Base-by-base conservation (phyloP, 495 filamentous ascomycete species). In the Xylaria scruposa region DNA sequence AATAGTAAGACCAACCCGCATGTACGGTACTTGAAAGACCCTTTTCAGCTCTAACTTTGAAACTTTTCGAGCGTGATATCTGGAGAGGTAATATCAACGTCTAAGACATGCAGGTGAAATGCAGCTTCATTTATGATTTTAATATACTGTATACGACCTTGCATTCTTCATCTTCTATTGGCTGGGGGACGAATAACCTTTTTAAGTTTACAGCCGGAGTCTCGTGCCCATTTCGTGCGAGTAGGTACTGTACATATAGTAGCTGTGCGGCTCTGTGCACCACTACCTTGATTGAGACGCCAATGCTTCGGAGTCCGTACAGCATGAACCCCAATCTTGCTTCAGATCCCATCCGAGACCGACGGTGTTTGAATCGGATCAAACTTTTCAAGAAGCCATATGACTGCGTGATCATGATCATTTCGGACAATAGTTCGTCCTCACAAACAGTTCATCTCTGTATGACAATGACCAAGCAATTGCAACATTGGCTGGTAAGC, bases 281-380 rank as follows among this genome's bases (percentile, higher is more conserved):
- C 47, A 67, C 29, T 54, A 40, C 47, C 31, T 42, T 29, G 7
- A 9, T 54, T 24, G 47, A 40, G 47, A 53, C 64, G 31, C 46
- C 64, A 17, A 67, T 54, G 65, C 21, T 42, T 56, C 65, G 65
- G 65, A 51, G 49, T 56, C 65, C 65, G 65, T 36, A 38, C 65
- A 42, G 65, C 65, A 56, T 67, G 49, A 67, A 26, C 47, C 31
- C 29, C 65, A 24, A 56, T 42, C 49, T 10, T 67, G 44, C 49
- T 42, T 56, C 42, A 56, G 12, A 42, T 51, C 33, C 47, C 33
- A 40, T 67, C 49, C 65, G 65, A 67, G 65, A 56, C 65, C 49
- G 29, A 67, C 36, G 13, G 65, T 42, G 49, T 56, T 67, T 49
- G 47, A 44, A 36, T 26, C 29, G n/a, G 13, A 21, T 40, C 19